Evolutionary conservation across 495 filamentous ascomycete genomes (phyloP), one percentile per base, ranked within the genome.

Genomic region (Hapsidospora chrysogenum): DNA sequence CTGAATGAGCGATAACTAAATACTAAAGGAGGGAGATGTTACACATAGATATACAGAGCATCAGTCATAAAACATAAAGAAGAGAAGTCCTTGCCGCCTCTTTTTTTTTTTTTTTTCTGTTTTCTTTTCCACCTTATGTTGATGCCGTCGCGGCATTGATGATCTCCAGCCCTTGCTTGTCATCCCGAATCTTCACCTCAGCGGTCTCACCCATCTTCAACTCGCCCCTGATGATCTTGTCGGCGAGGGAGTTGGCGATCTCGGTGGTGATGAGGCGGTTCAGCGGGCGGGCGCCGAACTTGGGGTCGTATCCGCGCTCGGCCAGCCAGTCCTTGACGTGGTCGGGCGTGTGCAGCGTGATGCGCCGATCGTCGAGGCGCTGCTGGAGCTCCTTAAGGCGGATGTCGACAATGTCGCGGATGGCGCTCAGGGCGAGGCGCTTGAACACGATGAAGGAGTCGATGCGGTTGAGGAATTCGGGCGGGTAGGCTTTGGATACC

Each of bases 401-500:
- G 38, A 96, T 94, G 45, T 95, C 82, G 32, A 95, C 84, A 35
- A 96, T 96, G 45, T 92, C 89, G 5, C 85, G 63, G 17, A 96
- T 70, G 29, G 89, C 85, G 17, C 69, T 63, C 14, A 65, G 59
- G 0, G 80, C 84, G 2, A 95, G 70, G 7, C 85, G 71, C 49
- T 78, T 80, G 68, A 96, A 96, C 48, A 96, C 63, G 53, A 95
- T 94, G 60, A 96, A 94, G 36, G 92, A 85, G 54, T 96, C 89
- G 35, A 96, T 82, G 5, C 89, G 73, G 56, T 97, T 96, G 35
- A 96, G 66, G 63, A 96, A 97, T 50, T 96, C 87, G 9, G 92
- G 89, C 4, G 86, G 68, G 50, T 95, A 94, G 61, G 61, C 46
- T 0, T 57, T 40, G 10, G 76, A 58, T 2, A 97, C 85, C n/a